Percentiles rank a stretch among this genome's conserved stretches.
phyloP scores from a whole-genome alignment of 768 basidiomycete genomes.

The Serendipita sp. region DNA sequence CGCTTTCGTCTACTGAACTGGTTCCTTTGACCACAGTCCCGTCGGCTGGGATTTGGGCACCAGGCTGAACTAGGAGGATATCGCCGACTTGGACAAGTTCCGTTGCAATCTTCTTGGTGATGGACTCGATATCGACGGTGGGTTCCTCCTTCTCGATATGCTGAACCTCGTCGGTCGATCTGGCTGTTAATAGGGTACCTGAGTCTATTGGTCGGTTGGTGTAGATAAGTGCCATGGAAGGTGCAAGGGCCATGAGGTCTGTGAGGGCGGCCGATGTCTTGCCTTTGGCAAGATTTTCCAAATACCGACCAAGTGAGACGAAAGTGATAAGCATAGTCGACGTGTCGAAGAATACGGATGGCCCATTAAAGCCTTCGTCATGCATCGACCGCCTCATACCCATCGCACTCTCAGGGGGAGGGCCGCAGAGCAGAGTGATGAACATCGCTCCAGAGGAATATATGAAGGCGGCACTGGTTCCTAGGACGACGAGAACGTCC shows the following conservation, averaged over 20 bases:
- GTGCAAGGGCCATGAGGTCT: slow-evolving; percentile 88
- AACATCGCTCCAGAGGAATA: slow-evolving; percentile 69
- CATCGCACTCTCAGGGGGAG: neutral
- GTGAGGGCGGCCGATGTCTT: slow-evolving; percentile 93
- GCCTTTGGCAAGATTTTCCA: slow-evolving; percentile 95
- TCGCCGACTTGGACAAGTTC: slow-evolving; percentile 93
- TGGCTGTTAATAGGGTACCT: neutral
- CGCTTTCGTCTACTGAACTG: slow-evolving; percentile 87
- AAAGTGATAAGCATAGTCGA: slow-evolving; percentile 98
- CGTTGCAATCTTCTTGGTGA: slow-evolving; percentile 63
- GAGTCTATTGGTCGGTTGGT: slow-evolving; percentile 47
- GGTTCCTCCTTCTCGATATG: neutral
- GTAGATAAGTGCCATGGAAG: slow-evolving; percentile 92
- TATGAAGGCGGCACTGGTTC: slow-evolving; percentile 83
- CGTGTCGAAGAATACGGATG: slow-evolving; percentile 92
- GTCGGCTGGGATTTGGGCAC: slow-evolving; percentile 92
- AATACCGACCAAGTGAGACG: slow-evolving; percentile 83
- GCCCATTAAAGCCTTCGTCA: slow-evolving; percentile 23
- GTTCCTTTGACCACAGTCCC: slow-evolving; percentile 77
- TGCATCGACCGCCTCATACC: slow-evolving; percentile 32
- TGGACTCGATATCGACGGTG: neutral
- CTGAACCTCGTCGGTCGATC: neutral
- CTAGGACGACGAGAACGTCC: slow-evolving; percentile 94
- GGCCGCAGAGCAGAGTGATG: slow-evolving; percentile 23
- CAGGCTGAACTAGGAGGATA: slow-evolving; percentile 82